A percentile compares a stretch with the other conserved stretches of the same genome.
Conservation (phyloP, 2,329 filamentous ascomycete species). For the Decorospora gaudefroyi region DNA sequence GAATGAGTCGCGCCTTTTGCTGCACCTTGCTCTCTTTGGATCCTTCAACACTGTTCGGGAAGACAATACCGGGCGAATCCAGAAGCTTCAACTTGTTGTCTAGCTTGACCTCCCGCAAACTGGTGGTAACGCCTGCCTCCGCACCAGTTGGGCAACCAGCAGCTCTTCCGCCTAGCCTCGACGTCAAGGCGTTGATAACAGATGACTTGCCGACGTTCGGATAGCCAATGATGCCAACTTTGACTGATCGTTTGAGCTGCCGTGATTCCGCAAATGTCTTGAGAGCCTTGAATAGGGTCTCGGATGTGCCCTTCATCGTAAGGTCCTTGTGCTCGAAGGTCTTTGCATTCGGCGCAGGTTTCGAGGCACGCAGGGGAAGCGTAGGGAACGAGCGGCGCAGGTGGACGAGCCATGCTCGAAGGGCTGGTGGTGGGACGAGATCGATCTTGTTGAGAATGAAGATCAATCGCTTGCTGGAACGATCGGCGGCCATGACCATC, state of each 20-base stretch:
- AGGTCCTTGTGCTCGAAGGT: slow-evolving; percentile 91
- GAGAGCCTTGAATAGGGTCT: slow-evolving; percentile 82
- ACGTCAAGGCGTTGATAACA: slow-evolving; percentile 89
- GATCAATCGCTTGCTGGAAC: slow-evolving; percentile 83
- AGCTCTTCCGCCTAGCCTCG: slow-evolving; percentile 70
- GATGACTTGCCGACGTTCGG: slow-evolving; percentile 97
- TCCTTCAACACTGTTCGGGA: slow-evolving; percentile 66
- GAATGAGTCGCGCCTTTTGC: slow-evolving; percentile 77
- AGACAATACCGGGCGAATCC: slow-evolving; percentile 93
- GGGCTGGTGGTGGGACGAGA: slow-evolving; percentile 77
- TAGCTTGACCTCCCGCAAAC: slow-evolving; percentile 85
- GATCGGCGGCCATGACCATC: slow-evolving; percentile 84
- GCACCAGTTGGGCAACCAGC: slow-evolving; percentile 84
- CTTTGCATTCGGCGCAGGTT: slow-evolving; percentile 79
- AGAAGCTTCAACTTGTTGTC: slow-evolving; percentile 93
- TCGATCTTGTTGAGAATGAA: slow-evolving; percentile 96
- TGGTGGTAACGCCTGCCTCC: slow-evolving; percentile 90
- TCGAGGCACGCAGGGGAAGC: slow-evolving; percentile 82
- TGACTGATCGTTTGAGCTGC: slow-evolving; percentile 85
- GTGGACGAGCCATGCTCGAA: slow-evolving; percentile 83
- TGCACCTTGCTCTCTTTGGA: slow-evolving; percentile 62
- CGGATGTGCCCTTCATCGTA: slow-evolving; percentile 82
- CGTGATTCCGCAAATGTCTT: slow-evolving; percentile 85
- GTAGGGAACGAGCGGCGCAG: slow-evolving; percentile 90
- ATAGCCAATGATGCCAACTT: slow-evolving; percentile 92